A percentile compares a stretch with the other conserved stretches of the same genome.
Evolutionary conservation across 2,329 filamentous ascomycete genomes (phyloP).

Genomic region (Fusarium mexicanum): DNA sequence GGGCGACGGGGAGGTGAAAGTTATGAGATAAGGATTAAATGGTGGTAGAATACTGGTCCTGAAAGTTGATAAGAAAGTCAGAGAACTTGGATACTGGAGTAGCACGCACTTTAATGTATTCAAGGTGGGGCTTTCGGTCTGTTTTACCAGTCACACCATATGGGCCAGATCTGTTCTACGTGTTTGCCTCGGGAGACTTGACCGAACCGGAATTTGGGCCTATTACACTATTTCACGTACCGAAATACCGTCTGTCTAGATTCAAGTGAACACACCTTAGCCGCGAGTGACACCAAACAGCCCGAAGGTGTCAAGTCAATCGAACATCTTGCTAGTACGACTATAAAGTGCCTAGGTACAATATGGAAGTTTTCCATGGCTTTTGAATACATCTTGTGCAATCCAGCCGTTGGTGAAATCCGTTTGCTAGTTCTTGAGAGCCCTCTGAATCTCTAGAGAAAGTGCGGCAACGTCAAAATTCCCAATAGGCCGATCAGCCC

Average conservation of each 20-base stretch:
- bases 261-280: rapidly evolving
- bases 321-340: too few relatives aligned
- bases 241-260: not conserved
- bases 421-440: not conserved
- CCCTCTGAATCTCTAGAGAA: constrained; percentile 3
- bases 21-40: too few relatives aligned
- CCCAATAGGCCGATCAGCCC: constrained; percentile 15
- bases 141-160: not conserved
- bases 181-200: not conserved
- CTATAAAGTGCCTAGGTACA: not conserved
- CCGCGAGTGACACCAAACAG: too few relatives aligned
- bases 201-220: not conserved
- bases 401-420: not conserved
- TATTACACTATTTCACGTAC: not conserved
- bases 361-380: constrained; percentile 52
- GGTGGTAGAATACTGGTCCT: not conserved
- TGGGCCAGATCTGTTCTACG: not conserved
- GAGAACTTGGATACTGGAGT: not conserved
- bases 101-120: not conserved
- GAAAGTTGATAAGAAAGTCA: not conserved
- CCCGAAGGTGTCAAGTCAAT: too few relatives aligned
- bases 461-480: constrained; percentile 13
- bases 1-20: not conserved
- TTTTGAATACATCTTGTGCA: too few relatives aligned
- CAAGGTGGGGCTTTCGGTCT: not conserved